Evolutionary conservation across 441 rosid genomes (phyloP).

Genomic region (Codiaeum variegatum): DNA sequence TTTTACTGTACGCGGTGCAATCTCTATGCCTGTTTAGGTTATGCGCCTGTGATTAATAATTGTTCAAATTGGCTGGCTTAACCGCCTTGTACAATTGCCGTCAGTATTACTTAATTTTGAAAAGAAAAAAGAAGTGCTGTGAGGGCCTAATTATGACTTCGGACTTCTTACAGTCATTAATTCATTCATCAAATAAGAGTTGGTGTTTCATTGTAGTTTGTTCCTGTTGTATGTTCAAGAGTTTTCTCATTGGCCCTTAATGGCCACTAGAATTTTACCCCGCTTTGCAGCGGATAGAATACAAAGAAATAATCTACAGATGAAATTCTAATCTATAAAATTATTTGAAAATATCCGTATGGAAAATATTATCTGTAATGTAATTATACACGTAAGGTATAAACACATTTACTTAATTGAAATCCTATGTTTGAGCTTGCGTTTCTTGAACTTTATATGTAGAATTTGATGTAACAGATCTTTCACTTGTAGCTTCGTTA

Average conservation of each 20-base stretch:
- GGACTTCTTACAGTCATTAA: conserved; percentile 8
- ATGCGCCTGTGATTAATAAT: neutral
- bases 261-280: too few relatives aligned
- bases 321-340: too few relatives aligned
- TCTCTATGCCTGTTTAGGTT: conserved; percentile 9
- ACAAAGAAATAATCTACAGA: too few relatives aligned
- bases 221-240: neutral
- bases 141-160: neutral
- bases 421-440: too few relatives aligned
- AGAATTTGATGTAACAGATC: too few relatives aligned
- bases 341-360: too few relatives aligned
- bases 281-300: too few relatives aligned
- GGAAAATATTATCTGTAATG: too few relatives aligned
- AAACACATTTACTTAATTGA: too few relatives aligned
- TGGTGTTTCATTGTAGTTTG: neutral
- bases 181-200: neutral
- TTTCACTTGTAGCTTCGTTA: too few relatives aligned
- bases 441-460: too few relatives aligned
- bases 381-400: too few relatives aligned
- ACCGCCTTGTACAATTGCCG: conserved; percentile 17
- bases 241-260: neutral
- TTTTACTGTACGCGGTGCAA: conserved; percentile 13
- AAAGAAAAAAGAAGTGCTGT: neutral
- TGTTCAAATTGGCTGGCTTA: conserved; percentile 11
- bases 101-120: conserved; percentile 4